These are phyloP conservation scores for Phytophthora pluvialis DNA, from an alignment of 352 stramenopile genomes.

Conservation along the genomic window DNA sequence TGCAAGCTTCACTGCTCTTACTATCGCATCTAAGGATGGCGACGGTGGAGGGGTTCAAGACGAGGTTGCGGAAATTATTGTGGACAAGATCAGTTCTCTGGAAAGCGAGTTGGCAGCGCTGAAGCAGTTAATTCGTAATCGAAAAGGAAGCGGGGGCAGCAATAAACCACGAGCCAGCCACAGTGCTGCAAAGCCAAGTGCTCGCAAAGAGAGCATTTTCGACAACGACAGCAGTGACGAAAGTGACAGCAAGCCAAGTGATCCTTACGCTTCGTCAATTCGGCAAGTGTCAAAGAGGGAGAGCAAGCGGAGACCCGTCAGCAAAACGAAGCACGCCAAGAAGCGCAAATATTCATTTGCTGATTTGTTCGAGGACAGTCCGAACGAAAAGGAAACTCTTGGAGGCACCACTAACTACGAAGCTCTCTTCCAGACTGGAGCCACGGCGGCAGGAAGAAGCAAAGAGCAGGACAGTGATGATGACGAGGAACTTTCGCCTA, in stretches of 20 bases:
- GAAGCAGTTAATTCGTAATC: conserved; percentile 71
- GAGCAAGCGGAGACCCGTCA: conserved; percentile 26
- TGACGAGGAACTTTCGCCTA: conserved; percentile 10
- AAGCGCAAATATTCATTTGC: conserved; percentile 78
- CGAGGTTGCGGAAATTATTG: conserved; percentile 73
- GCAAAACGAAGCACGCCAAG: conserved; percentile 30
- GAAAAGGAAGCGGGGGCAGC: conserved; percentile 36
- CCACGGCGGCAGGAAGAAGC: conserved; percentile 4
- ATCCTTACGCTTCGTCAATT: conserved; percentile 18
- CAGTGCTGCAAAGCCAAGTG: conserved; percentile 14
- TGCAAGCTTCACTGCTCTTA: conserved; percentile 1
- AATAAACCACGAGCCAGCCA: conserved; percentile 10
- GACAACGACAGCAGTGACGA: conserved; percentile 65
- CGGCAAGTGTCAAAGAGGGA: conserved; percentile 3
- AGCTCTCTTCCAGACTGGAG: conserved; percentile 50
- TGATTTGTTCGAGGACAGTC: conserved; percentile 70
- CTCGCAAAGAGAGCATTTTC: conserved; percentile 79
- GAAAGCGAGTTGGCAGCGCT: conserved; percentile 69
- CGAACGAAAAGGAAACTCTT: conserved; percentile 29
- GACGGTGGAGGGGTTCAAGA: conserved; percentile 34
- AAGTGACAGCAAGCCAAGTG: conserved; percentile 30
- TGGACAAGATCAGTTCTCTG: conserved; percentile 81
- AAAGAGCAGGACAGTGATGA: conserved; percentile 32
- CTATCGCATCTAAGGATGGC: background rate
- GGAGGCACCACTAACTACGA: conserved; percentile 55